Evolutionary conservation across 805 yeast species (phyloP).

Genomic region (Alloascoidea hylecoeti): DNA sequence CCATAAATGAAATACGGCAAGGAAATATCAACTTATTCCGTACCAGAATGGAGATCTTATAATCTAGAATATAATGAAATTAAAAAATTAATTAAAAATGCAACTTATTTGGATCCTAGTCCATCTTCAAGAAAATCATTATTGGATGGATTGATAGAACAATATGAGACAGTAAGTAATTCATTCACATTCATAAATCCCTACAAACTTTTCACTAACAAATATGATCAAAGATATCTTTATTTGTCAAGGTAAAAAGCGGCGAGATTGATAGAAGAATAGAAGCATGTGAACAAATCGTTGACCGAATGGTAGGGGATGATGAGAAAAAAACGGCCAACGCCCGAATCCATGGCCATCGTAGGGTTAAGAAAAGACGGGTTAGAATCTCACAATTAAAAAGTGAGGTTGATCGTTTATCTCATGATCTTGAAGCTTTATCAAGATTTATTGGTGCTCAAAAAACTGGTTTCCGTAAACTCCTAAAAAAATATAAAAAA

Average conservation of each 20-base stretch:
- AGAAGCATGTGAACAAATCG: conserved; percentile 21
- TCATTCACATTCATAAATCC: background rate
- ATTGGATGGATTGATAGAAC: conserved; percentile 31
- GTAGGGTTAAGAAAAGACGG: too few relatives aligned
- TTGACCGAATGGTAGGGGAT: conserved; percentile 17
- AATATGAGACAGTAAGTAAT: conserved; percentile 39
- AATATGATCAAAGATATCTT: conserved; percentile 21
- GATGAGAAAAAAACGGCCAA: too few relatives aligned
- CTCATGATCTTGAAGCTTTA: conserved; percentile 43
- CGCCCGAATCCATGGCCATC: too few relatives aligned
- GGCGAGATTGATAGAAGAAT: conserved; percentile 52
- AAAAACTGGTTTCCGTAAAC: conserved; percentile 54
- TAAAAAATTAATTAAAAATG: conserved; percentile 46
- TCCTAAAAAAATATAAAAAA: conserved; percentile 53
- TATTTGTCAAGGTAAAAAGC: conserved; percentile 53
- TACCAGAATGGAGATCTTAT: conserved; percentile 79
- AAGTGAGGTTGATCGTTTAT: conserved; percentile 26
- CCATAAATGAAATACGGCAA: conserved; percentile 75
- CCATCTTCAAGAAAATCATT: conserved; percentile 17
- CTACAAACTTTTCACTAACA: too few relatives aligned
- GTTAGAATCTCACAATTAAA: too few relatives aligned
- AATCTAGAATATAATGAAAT: conserved; percentile 75
- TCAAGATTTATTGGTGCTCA: conserved; percentile 63
- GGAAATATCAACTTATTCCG: conserved; percentile 58
- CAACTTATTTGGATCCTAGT: conserved; percentile 24